phyloP scores from a whole-genome alignment of 2,329 filamentous ascomycete species.

The Alternaria sp. region DNA sequence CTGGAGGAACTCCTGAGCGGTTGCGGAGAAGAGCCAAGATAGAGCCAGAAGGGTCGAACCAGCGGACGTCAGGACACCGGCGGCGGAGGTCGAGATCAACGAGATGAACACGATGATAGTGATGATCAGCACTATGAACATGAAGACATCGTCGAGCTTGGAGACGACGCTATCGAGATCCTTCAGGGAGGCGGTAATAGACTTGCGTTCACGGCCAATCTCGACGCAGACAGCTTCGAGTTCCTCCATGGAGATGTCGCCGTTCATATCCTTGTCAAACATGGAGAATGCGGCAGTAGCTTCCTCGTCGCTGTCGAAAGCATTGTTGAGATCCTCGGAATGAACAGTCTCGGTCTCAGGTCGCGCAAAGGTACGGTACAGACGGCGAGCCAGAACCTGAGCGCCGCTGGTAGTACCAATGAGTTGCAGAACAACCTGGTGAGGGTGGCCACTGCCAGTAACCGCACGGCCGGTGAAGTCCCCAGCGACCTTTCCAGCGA shows the following conservation, averaged over 20 bases:
- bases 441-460: conserved; percentile 75
- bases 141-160: conserved; percentile 86
- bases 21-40: conserved; percentile 90
- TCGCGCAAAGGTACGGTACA: conserved; percentile 85
- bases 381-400: conserved; percentile 82
- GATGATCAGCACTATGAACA: conserved; percentile 84
- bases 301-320: conserved; percentile 83
- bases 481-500: conserved; percentile 84
- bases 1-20: conserved; percentile 92
- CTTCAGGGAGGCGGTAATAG: conserved; percentile 91
- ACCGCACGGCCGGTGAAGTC: conserved; percentile 83
- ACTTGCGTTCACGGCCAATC: conserved; percentile 92
- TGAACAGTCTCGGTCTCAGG: conserved; percentile 77
- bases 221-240: conserved; percentile 92
- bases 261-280: conserved; percentile 96
- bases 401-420: conserved; percentile 74
- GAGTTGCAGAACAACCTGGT: conserved; percentile 82
- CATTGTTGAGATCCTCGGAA: conserved; percentile 76
- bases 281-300: conserved; percentile 87
- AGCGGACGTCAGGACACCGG: conserved; percentile 85
- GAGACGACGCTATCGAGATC: conserved; percentile 92
- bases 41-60: conserved; percentile 87
- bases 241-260: conserved; percentile 94
- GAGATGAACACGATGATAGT: conserved; percentile 86
- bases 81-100: conserved; percentile 87